A percentile compares a stretch with the other conserved stretches of the same genome.
Evolutionary conservation across 495 filamentous ascomycete species (phyloP).

Genomic region (Aspergillus heteromorphus): DNA sequence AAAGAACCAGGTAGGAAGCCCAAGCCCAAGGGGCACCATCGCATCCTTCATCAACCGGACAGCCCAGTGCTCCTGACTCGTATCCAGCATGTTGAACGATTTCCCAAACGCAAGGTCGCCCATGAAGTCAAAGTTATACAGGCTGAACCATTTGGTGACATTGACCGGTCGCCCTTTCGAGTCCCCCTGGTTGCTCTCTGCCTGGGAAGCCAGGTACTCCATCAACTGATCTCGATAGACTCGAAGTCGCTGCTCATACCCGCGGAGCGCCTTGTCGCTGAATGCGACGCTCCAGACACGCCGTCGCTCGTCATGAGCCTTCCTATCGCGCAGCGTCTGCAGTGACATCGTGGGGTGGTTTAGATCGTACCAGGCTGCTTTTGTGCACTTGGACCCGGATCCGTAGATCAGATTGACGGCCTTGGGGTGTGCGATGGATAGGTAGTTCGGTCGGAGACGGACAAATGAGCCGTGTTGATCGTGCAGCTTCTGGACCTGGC

Average conservation of each 20-base stretch:
- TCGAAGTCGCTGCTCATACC: slow-evolving; percentile 25
- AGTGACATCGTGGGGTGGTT: slow-evolving; percentile 25
- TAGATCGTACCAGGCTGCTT: slow-evolving; percentile 34
- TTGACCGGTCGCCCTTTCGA: slow-evolving; percentile 23
- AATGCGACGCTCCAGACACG: slow-evolving; percentile 33
- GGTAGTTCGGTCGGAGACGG: slow-evolving; percentile 15
- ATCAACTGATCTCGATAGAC: slow-evolving; percentile 13
- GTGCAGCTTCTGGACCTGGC: not conserved
- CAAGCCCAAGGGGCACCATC: too few species aligned
- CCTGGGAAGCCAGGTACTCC: slow-evolving; percentile 16
- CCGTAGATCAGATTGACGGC: slow-evolving; percentile 30
- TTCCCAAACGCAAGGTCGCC: slow-evolving; percentile 22
- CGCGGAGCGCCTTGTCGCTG: slow-evolving; percentile 24
- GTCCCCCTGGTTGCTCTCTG: too few species aligned
- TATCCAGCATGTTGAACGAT: not conserved
- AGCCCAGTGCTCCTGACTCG: not conserved
- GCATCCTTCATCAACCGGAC: not conserved
- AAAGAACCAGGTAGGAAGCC: too few species aligned
- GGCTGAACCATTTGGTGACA: slow-evolving; percentile 24
- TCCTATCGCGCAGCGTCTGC: slow-evolving; percentile 27
- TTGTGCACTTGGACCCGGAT: slow-evolving; percentile 24
- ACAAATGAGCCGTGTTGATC: not conserved
- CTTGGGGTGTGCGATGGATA: slow-evolving; percentile 14
- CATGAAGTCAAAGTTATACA: slow-evolving; percentile 37
- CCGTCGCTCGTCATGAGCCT: slow-evolving; percentile 30